A percentile compares a stretch with the other conserved stretches of the same genome.
Conservation (phyloP, 257 asterid species). For the Solanum microdontum region DNA sequence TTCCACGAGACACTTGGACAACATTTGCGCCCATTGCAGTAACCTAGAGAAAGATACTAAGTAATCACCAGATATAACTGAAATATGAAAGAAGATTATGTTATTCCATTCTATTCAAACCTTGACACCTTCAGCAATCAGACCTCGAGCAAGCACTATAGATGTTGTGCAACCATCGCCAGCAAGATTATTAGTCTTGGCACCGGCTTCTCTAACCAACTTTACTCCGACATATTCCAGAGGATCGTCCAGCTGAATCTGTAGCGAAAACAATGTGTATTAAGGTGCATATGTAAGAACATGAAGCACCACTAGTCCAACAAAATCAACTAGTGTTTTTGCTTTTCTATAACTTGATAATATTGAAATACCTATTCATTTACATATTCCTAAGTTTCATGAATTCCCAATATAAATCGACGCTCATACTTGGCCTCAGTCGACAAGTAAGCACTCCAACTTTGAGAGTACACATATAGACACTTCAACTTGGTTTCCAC, state of each 20-base stretch:
- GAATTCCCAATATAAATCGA: neutral
- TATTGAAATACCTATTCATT: neutral
- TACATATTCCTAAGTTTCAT: neutral
- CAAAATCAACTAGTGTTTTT: neutral
- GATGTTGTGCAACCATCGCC: slow-evolving; percentile 92
- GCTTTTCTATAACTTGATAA: neutral
- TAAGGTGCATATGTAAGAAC: neutral
- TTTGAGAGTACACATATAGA: neutral
- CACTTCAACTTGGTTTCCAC: neutral
- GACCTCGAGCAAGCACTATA: slow-evolving; percentile 70
- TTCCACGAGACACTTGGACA: slow-evolving; percentile 72
- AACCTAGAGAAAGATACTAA: slow-evolving; percentile 27
- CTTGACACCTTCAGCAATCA: slow-evolving; percentile 75
- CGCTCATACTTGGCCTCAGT: accelerated
- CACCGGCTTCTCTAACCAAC: slow-evolving; percentile 82
- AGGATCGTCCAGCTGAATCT: slow-evolving; percentile 91
- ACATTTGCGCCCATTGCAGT: slow-evolving; percentile 72
- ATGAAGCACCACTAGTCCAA: neutral
- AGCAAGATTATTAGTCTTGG: slow-evolving; percentile 74
- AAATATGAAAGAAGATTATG: neutral
- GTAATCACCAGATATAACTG: neutral
- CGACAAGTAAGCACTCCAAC: neutral
- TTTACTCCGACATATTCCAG: slow-evolving; percentile 82
- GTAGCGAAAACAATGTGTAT: slow-evolving; percentile 30
- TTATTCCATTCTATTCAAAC: slow-evolving; percentile 14